Evolutionary conservation across 2,329 filamentous ascomycete species (phyloP), one percentile per base, ranked within the genome.

Genomic region (Ophiostoma tasmaniense): DNA sequence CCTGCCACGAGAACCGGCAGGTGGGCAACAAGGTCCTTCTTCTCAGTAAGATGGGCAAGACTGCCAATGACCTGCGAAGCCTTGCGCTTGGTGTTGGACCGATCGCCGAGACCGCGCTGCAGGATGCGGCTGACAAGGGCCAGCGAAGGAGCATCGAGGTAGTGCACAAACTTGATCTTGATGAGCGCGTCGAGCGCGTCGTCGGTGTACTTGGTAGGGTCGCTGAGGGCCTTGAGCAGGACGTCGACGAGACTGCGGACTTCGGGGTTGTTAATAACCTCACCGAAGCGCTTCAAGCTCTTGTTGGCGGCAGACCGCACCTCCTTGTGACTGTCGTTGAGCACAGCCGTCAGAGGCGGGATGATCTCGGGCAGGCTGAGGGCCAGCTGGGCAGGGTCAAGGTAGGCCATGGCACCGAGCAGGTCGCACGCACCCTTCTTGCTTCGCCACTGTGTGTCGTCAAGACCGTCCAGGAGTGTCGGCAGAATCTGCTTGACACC

Each of bases 321-420:
- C 80, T 99, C 95, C 79, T 99, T 99, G 81, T 99, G 95, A 75
- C 92, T 97, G 81, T 99, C 95, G 74, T 97, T 99, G 70, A 99
- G 82, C 3, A 98, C 95, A 64, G 90, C 89, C 1, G 96, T 98
- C 69, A 99, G 84, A 20, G 96, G 94, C 33, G 96, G 95, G 73
- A 99, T 99, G 74, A 99, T 99, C 69, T 96, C 93, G 1, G 95
- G 95, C 75, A 99, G 81, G 77, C 93, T 98, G 74, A 90, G 85
- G 0, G 95, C 93, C 22, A 99, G 85, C 78, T 99, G 95, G 73
- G 97, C 91, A 8, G 96, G 94, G 77, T 98, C 95, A 39, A 99
- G 86, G 77, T 99, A 99, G 5, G 95, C 96, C 95, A 99, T 99
- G 72, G 95, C 95, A 77, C 95, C 95, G 17, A 99, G 85, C 33